Conservation (phyloP, 495 filamentous ascomycete genomes). For the Ascobolus immersus region DNA sequence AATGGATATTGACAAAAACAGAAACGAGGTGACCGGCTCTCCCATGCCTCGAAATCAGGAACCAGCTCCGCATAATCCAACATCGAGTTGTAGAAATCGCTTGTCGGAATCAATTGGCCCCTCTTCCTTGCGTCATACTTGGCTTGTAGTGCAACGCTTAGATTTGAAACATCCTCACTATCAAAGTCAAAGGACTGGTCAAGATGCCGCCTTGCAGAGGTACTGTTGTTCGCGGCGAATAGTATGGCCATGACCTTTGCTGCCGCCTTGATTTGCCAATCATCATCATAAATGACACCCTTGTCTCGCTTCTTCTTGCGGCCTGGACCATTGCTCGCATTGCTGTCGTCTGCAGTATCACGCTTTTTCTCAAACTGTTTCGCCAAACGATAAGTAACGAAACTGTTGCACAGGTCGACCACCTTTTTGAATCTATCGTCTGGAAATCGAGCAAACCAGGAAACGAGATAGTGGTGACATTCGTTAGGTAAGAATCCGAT, state of each 20-base stretch:
- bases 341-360: background rate
- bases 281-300: constrained; percentile 44
- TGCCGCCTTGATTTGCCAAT: constrained; percentile 76
- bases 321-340: background rate
- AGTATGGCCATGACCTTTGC: constrained; percentile 59
- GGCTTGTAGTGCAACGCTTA: constrained; percentile 16
- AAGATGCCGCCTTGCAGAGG: background rate
- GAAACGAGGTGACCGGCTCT: constrained; percentile 46
- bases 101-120: constrained; percentile 46
- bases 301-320: constrained; percentile 20
- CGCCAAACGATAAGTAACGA: constrained; percentile 57
- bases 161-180: constrained; percentile 1
- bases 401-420: constrained; percentile 53
- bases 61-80: constrained; percentile 70
- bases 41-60: constrained; percentile 76
- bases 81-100: constrained; percentile 66
- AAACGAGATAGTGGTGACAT: constrained; percentile 62
- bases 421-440: constrained; percentile 39
- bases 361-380: constrained; percentile 44
- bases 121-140: constrained; percentile 24
- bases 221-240: constrained; percentile 54
- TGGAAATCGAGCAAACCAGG: constrained; percentile 56
- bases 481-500: constrained; percentile 48
- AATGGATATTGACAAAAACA: constrained; percentile 90
- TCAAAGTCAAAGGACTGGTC: no score